Base-by-base conservation (phyloP, 306 rosid species). In the Potentilla sterilis region DNA sequence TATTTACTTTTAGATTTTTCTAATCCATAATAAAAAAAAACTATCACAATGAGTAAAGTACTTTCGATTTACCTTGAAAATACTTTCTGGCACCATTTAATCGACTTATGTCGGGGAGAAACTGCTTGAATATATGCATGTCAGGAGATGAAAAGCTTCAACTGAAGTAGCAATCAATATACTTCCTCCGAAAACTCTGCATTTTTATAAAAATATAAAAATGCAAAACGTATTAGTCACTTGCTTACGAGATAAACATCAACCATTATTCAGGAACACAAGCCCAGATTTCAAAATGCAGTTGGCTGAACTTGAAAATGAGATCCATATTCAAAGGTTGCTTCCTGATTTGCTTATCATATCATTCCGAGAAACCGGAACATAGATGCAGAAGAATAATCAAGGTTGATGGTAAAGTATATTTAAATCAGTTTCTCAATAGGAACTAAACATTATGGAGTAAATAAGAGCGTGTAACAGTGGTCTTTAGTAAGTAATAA, bases 51-150 rank as follows among this genome's bases (percentile, higher is more conserved):
- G 51, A 41, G 79, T 8, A 52, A 63, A 21, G 32, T 7, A 54
- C 55, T 62, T 62, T 51, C 22, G 70, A 63, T 54, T 77, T 86
- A 91, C 98, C 96, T 82, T 81, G 81, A 62, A 52, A 75, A 69
- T 76, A 78, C 82, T 78, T 83, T 41, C 80, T 66, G 67, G 76
- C 70, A 52, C 78, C 69, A 73, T 67, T 71, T 16, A 83, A 68
- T 55, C 61, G 44, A 52, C 13, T 80, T 70, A 76, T 77, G 67
- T 68, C 10, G 19, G 43, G 75, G 64, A 74, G 54, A 1, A 85
- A 73, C 48, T 67, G 82, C 89, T 77, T 88, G 69, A 89, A 80
- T 71, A 51, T 58, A 77, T 77, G 81, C 97, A 90, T 90, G 62
- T 80, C 49, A 63, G 73, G 7, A 70, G 41, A 35, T 69, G 70